Evolutionary conservation across 345 rosid genomes (phyloP), one percentile per base, ranked within the genome.

Genomic region (Acer negundo): DNA sequence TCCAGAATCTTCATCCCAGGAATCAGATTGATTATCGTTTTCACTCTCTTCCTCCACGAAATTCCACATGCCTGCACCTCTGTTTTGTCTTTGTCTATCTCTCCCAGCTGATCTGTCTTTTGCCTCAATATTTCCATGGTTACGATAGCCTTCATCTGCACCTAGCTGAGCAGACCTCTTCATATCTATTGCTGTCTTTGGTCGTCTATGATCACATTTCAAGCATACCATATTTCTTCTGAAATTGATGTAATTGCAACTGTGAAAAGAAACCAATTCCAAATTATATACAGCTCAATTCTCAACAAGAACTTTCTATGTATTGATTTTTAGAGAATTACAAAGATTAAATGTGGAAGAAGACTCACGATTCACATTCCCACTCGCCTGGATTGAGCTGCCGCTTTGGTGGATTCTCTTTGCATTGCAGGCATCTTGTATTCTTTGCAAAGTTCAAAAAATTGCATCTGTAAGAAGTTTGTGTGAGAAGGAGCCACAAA

Each of bases 321-420:
- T 28, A 5, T 59, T 75, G 31, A 71, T 31, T 69, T 26, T 31
- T 40, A 69, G 64, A 55, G 22, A 68, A n/a, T 61, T 49, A 12
- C 64, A 44, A 71, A 20, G 62, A 70, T 13, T 64, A 24, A 12
- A 24, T 16, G 53, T 7, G 55, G 63, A 69, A 63, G 38, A 75
- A 22, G 61, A 89, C 98, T 90, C 81, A 92, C 97, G 99, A 95
- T 75, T 89, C 89, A 71, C 98, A 95, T 77, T 95, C 97, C 99
- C 99, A 95, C 69, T 95, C 98, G 79, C 99, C 98, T 0, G 93
- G 94, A 87, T 90, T 92, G 80, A 95, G 91, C 42, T 84, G 90
- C 73, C 97, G 88, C 78, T 81, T 84, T 24, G 86, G 86, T 79
- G 98, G 99, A 67, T 88, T 93, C 74, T 89, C 98, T 82, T 84